phyloP scores from a whole-genome alignment of 441 rosid species.

The Pelargonium fulgidum region DNA sequence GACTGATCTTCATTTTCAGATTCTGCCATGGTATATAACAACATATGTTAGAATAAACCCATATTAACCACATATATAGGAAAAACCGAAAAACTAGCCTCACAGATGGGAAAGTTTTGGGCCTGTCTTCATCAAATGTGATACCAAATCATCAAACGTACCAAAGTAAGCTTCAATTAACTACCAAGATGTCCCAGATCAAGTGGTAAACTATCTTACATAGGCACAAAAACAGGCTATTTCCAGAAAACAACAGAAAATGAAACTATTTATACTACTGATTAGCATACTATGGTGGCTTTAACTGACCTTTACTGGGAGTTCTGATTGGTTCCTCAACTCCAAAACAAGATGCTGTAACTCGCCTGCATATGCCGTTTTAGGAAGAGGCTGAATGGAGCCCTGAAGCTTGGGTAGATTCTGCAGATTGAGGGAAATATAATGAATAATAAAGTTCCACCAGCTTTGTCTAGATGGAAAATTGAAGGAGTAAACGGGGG shows the following conservation, averaged over 20 bases:
- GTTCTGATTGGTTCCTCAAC: slow-evolving; percentile 61
- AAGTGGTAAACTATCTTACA: slow-evolving; percentile 1
- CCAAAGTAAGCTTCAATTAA: slow-evolving; percentile 3
- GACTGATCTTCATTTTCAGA: slow-evolving; percentile 86
- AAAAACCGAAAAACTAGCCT: slow-evolving; percentile 12
- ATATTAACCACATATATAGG: slow-evolving; percentile 12
- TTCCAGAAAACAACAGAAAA: not conserved
- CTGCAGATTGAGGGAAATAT: slow-evolving; percentile 34
- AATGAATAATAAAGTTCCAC: slow-evolving; percentile 5
- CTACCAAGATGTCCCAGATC: slow-evolving; percentile 3
- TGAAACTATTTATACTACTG: slow-evolving; percentile 6
- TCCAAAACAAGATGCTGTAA: slow-evolving; percentile 64
- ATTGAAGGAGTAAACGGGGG: slow-evolving; percentile 6
- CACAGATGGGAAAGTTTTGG: not conserved
- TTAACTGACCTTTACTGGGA: slow-evolving; percentile 61
- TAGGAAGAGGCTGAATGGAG: slow-evolving; percentile 53
- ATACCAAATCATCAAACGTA: not conserved
- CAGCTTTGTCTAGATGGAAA: slow-evolving; percentile 19
- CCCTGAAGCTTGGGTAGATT: slow-evolving; percentile 90
- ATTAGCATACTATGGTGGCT: slow-evolving; percentile 1
- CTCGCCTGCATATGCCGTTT: slow-evolving; percentile 70
- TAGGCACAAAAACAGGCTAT: slow-evolving; percentile 5
- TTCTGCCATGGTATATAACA: slow-evolving; percentile 46
- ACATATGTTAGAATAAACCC: slow-evolving; percentile 13
- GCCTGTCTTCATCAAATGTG: slow-evolving; percentile 8